phyloP scores from a whole-genome alignment of 129 eudicot genomes.

The Glebionis coronaria region DNA sequence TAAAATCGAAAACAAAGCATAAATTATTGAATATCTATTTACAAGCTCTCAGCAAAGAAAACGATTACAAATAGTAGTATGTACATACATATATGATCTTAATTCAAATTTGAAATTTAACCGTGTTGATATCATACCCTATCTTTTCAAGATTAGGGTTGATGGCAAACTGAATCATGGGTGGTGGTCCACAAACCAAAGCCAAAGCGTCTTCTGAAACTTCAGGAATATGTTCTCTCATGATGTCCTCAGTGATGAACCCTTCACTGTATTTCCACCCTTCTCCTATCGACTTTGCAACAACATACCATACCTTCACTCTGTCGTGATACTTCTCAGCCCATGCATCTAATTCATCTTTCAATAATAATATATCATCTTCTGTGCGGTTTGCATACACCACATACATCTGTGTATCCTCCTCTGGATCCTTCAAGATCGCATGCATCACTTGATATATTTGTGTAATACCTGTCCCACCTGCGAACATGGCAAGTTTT shows the following conservation, averaged over 20 bases:
- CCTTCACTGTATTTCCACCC: slow-evolving; percentile 85
- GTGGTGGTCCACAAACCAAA: slow-evolving; percentile 92
- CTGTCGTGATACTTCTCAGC: slow-evolving; percentile 49
- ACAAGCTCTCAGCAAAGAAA: neutral
- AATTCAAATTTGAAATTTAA: slow-evolving; percentile 4
- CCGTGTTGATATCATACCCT: slow-evolving; percentile 71
- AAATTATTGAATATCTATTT: slow-evolving; percentile 5
- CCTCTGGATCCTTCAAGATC: slow-evolving; percentile 76
- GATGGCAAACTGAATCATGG: slow-evolving; percentile 87
- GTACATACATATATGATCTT: slow-evolving; percentile 27
- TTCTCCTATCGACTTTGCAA: slow-evolving; percentile 40
- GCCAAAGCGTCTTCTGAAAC: slow-evolving; percentile 53
- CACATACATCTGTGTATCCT: slow-evolving; percentile 74
- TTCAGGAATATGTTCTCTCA: slow-evolving; percentile 71
- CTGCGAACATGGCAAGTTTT: slow-evolving; percentile 83
- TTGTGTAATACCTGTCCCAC: slow-evolving; percentile 95
- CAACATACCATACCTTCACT: slow-evolving; percentile 93
- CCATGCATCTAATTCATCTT: slow-evolving; percentile 82
- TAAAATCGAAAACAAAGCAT: neutral
- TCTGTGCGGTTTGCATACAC: slow-evolving; percentile 95
- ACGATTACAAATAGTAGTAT: slow-evolving; percentile 25
- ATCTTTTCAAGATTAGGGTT: slow-evolving; percentile 88
- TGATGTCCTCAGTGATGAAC: slow-evolving; percentile 45
- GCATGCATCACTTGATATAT: slow-evolving; percentile 95
- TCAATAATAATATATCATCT: slow-evolving; percentile 79